Base-by-base conservation (phyloP, 305 asterid species). In the Fraxinus paxiana region DNA sequence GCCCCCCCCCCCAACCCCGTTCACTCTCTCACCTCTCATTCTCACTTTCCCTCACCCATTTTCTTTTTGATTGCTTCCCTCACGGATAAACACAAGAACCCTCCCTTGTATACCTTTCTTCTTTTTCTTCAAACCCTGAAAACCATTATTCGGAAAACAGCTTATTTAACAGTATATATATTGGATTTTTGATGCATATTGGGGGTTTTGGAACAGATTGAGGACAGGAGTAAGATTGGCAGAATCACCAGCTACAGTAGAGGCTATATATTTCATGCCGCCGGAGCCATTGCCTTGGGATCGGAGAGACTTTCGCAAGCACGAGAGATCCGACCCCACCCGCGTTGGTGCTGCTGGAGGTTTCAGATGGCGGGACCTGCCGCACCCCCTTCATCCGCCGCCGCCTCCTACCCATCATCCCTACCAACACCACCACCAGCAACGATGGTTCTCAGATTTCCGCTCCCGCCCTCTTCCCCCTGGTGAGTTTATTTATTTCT, bases 311-410 rank as follows among this genome's bases (percentile, higher is more conserved):
- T 85, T 87, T 75, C 88, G 92, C 88, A 86, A 85, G 84, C 88
- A 86, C 87, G 90, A 89, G 75, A 89, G 91, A 82, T 82, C 91
- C 76, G 86, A 81, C 28, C 61, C 79, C 26, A 79, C 75, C 46
- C 91, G 90, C 74, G 85, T 85, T 79, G 85, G 80, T 54, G 90
- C 78, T 71, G 87, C 84, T 59, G 93, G 83, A 86, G 88, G 83
- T 59, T 78, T 86, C 59, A 85, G 90, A 76, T 92, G 98, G 99
- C 82, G 97, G 86, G 97, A 92, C 80, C 91, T 88, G 80, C 89
- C 90, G 63, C 90, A 81, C 80, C 79, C 82, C 15, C 83, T 91
- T 76, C 92, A 86, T 77, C 92, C 91, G 61, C 91, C 90, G 15
- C 88, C 89, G 46, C 89, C 89, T 77, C 88, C 20, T 69, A 38